phyloP scores from a whole-genome alignment of 768 basidiomycete genomes.

The Cyclocybe cylindracea region DNA sequence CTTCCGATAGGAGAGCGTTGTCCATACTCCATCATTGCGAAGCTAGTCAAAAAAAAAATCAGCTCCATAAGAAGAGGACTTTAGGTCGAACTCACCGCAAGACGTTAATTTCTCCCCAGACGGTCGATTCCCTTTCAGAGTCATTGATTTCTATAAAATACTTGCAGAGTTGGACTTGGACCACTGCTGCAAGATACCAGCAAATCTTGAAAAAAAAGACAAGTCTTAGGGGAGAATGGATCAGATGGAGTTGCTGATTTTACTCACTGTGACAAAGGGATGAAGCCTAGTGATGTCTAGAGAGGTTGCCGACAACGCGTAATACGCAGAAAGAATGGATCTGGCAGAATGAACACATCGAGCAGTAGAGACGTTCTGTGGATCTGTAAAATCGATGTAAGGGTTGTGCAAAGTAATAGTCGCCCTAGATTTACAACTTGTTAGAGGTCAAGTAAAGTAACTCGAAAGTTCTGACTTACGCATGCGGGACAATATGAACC shows the following conservation, averaged over 20 bases:
- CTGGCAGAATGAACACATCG: constrained; percentile 79
- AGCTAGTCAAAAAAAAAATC: constrained; percentile 39
- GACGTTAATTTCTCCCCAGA: constrained; percentile 88
- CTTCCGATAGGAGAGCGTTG: constrained; percentile 80
- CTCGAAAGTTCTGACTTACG: constrained; percentile 50
- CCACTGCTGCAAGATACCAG: constrained; percentile 89
- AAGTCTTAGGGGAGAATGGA: constrained; percentile 8
- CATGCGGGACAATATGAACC: constrained; percentile 85
- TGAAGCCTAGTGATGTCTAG: constrained; percentile 79
- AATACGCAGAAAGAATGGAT: constrained; percentile 73
- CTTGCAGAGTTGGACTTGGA: constrained; percentile 85
- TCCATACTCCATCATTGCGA: constrained; percentile 84
- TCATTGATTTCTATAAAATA: constrained; percentile 85
- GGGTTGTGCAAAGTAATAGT: constrained; percentile 86
- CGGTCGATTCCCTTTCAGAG: constrained; percentile 67
- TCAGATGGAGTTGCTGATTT: constrained; percentile 1
- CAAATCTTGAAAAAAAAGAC: constrained; percentile 59
- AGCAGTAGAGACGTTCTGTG: constrained; percentile 61
- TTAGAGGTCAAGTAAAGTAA: constrained; percentile 2
- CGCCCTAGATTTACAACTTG: constrained; percentile 50
- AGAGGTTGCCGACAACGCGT: constrained; percentile 78
- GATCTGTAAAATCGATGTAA: constrained; percentile 75
- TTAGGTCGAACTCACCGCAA: constrained; percentile 48
- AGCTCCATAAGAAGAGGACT: not conserved
- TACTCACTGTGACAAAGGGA: constrained; percentile 75